These are phyloP conservation scores for Dictyophora rubrovolvata DNA, from an alignment of 768 basidiomycete genomes.

Conservation along the genomic window DNA sequence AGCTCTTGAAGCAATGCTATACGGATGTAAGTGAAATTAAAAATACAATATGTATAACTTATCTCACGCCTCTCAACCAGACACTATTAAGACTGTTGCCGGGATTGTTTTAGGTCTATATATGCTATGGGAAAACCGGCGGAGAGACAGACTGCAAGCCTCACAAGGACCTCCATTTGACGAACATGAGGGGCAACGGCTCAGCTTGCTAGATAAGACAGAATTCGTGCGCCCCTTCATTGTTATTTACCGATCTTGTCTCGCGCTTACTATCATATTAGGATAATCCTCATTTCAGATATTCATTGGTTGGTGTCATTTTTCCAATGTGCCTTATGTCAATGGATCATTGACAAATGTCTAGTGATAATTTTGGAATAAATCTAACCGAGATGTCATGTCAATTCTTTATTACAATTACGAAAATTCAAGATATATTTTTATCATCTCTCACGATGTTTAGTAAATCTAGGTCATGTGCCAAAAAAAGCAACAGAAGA, in stretches of 20 bases:
- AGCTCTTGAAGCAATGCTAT: constrained; percentile 15
- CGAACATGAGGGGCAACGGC: not conserved
- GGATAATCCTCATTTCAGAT: constrained; percentile 7
- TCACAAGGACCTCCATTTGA: not conserved
- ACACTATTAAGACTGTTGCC: not conserved
- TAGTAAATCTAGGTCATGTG: too few species aligned
- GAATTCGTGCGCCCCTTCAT: not conserved
- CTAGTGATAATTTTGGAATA: too few species aligned
- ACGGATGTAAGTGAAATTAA: constrained; percentile 14
- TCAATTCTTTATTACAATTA: too few species aligned
- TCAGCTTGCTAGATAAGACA: not conserved
- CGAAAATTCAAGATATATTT: too few species aligned
- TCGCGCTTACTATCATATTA: not conserved
- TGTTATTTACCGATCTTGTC: not conserved
- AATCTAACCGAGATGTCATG: too few species aligned
- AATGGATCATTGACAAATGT: too few species aligned
- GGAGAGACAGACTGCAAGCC: constrained; percentile 14
- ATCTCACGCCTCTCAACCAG: constrained; percentile 9
- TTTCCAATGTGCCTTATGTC: not conserved
- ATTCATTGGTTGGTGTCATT: not conserved
- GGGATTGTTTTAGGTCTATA: constrained; percentile 17
- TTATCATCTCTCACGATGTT: too few species aligned
- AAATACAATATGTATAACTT: constrained; percentile 12
- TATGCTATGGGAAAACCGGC: constrained; percentile 21
- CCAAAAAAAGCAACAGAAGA: too few species aligned